Conservation (phyloP, 768 basidiomycete species). For the Termitomyces titanicus region DNA sequence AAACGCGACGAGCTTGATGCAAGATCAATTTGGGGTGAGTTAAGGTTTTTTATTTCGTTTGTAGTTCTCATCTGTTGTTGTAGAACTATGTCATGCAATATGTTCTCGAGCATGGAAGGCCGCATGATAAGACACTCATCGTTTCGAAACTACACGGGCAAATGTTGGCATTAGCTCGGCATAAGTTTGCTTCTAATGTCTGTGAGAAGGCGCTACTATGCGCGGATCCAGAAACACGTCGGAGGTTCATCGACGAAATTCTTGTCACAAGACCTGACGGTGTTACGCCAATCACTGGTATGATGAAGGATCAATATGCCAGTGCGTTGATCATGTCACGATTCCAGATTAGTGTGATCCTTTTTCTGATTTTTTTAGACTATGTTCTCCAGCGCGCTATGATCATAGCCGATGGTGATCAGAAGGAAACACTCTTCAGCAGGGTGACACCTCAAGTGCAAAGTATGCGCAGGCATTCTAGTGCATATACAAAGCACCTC, state of each 20-base stretch:
- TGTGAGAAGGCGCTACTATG: constrained; percentile 84
- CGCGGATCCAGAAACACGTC: constrained; percentile 61
- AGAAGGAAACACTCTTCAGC: constrained; percentile 60
- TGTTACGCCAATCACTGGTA: constrained; percentile 61
- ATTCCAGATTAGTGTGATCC: neutral
- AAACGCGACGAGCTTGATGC: constrained; percentile 3
- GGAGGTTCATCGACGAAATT: constrained; percentile 76
- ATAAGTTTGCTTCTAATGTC: constrained; percentile 96
- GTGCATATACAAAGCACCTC: constrained; percentile 77
- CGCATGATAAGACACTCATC: constrained; percentile 64
- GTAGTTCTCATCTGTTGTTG: constrained; percentile 13
- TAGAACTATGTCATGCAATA: constrained; percentile 97
- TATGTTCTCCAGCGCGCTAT: constrained; percentile 85
- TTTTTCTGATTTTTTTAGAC: constrained; percentile 39
- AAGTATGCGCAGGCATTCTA: constrained; percentile 69
- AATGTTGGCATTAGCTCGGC: constrained; percentile 74
- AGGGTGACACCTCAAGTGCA: constrained; percentile 65
- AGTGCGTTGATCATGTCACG: constrained; percentile 50
- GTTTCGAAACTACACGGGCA: constrained; percentile 71
- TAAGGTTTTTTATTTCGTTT: neutral
- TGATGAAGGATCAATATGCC: constrained; percentile 88
- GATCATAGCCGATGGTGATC: constrained; percentile 62
- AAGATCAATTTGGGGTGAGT: constrained; percentile 64
- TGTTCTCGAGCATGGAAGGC: constrained; percentile 76
- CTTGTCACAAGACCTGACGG: constrained; percentile 64